Conservation (phyloP, 108 stramenopile species). For the Mediolabrus comicus region DNA sequence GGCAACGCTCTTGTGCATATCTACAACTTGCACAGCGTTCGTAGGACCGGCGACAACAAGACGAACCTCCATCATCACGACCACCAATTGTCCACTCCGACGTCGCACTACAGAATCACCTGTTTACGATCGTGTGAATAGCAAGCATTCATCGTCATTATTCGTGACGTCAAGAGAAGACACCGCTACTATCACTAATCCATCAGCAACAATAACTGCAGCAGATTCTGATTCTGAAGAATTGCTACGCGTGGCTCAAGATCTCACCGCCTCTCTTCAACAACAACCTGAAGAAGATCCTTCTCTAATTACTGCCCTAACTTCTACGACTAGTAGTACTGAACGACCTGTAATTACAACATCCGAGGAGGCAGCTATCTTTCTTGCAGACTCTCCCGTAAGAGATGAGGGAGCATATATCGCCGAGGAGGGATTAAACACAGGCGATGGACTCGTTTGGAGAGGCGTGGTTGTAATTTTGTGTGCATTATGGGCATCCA, state of each 20-base stretch:
- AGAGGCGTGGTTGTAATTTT: conserved; percentile 59
- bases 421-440: conserved; percentile 3
- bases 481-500: conserved; percentile 74
- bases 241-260: neutral
- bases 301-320: too few species aligned
- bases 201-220: neutral
- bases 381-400: conserved; percentile 5
- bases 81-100: neutral
- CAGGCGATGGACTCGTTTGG: conserved; percentile 56
- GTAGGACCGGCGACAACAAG: neutral
- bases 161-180: conserved; percentile 1
- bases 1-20: neutral
- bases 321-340: too few species aligned
- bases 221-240: neutral
- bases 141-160: neutral
- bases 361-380: conserved; percentile 7
- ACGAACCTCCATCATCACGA: too few species aligned
- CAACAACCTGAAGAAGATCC: too few species aligned
- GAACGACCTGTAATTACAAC: neutral
- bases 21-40: neutral
- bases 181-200: neutral
- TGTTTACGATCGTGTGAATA: neutral
- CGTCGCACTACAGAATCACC: neutral
- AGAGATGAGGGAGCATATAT: conserved; percentile 10
- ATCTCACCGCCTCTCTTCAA: neutral